Evolutionary conservation across 2,329 filamentous ascomycete species (phyloP), one percentile per base, ranked within the genome.

Genomic region (Ophiocordyceps camponoti-saundersi): DNA sequence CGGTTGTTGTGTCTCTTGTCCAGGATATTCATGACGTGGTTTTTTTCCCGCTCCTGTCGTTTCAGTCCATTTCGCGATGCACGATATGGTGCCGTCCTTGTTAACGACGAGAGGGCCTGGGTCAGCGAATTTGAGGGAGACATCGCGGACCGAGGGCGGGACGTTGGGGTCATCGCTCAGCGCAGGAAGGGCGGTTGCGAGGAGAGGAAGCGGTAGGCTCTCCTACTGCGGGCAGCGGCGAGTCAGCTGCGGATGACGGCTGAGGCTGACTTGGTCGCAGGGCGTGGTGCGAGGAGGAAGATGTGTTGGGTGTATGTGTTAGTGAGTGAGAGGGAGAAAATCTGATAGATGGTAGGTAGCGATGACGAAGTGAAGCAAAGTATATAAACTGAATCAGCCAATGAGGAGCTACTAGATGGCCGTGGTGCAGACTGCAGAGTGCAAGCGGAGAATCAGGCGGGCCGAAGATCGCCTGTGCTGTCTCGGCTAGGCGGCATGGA

Each of bases 61-160:
- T 52, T 79, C 66, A 10, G 65, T 68, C 83, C 83, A 89, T 60
- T 89, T 88, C 34, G 71, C 64, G 54, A 89, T 83, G 32, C 82
- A 72, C 48, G 78, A 79, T 53, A 87, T 61, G 10, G 79, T 79
- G 20, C 84, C 84, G 60, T 89, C 80, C 50, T 69, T 66, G 59
- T 86, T 83, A 47, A 88, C 78, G 1, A 89, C 82, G 55, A 88
- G 68, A 2, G 84, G 84, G 0, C 84, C 83, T 22, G 88, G 65
- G 50, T 77, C 71, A 56, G 85, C 80, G 10, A 88, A 71, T 45
- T 71, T 75, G 42, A 83, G 69, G 18, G 61, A 59, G 11, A 49
- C 55, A 42, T 56, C 55, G 44, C 57, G 57, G 49, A 65, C 56
- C 52, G 64, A 60, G 26, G 64, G 58, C n/a, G 53, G 47, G 46